Conservation (phyloP, 2,329 filamentous ascomycete genomes). For the Claviceps capensis region DNA sequence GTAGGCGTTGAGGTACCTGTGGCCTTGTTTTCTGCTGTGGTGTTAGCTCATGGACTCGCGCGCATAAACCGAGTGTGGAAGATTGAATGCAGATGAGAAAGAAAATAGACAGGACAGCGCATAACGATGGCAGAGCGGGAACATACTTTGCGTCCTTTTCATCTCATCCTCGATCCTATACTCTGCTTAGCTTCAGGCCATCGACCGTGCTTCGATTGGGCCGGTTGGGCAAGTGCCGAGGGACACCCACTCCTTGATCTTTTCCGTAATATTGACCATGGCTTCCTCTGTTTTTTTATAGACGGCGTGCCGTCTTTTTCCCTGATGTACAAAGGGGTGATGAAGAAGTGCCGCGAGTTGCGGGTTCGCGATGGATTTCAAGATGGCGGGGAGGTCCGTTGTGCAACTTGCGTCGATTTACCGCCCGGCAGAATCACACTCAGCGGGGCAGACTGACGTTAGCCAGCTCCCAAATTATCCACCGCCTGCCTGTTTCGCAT, state of each 20-base stretch:
- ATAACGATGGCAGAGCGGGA: background rate
- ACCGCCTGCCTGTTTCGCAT: slow-evolving; percentile 3
- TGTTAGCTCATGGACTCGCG: slow-evolving; percentile 14
- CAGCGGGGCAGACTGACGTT: background rate
- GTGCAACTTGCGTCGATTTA: background rate
- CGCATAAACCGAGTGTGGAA: too few species aligned
- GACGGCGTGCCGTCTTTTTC: slow-evolving; percentile 17
- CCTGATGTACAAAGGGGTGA: background rate
- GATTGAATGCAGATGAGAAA: too few species aligned
- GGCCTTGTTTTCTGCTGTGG: slow-evolving; percentile 77
- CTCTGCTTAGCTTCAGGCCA: slow-evolving; percentile 10
- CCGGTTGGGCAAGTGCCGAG: background rate
- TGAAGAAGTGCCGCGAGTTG: background rate
- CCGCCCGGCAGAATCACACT: slow-evolving; percentile 2
- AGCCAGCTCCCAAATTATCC: background rate
- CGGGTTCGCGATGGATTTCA: background rate
- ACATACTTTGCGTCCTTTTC: slow-evolving; percentile 91
- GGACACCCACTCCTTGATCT: slow-evolving; percentile 85
- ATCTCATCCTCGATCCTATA: slow-evolving; percentile 99
- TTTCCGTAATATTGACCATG: slow-evolving; percentile 99
- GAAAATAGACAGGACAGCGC: too few species aligned
- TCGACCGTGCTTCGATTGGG: slow-evolving; percentile 1
- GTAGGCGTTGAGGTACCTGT: slow-evolving; percentile 53
- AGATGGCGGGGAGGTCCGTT: background rate
- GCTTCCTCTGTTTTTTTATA: slow-evolving; percentile 22